Evolutionary conservation across 2,329 filamentous ascomycete genomes (phyloP).

Genomic region (Penicillium sp.): DNA sequence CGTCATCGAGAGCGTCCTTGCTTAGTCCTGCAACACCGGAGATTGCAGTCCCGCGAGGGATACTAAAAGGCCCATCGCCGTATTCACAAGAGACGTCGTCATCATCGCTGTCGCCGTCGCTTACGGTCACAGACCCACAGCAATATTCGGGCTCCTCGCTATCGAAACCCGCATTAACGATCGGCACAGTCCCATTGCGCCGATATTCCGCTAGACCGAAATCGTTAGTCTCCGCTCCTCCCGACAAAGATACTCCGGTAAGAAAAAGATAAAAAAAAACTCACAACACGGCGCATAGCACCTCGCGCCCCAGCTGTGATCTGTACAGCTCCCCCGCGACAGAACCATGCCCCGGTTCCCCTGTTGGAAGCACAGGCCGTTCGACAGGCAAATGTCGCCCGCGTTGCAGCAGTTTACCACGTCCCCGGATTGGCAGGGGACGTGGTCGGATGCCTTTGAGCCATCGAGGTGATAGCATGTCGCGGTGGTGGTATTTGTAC

Average conservation of each 20-base stretch:
- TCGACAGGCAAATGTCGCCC: conserved; percentile 27
- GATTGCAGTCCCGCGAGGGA: conserved; percentile 20
- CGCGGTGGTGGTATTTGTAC: not conserved
- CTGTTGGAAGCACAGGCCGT: conserved; percentile 27
- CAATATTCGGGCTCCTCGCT: conserved; percentile 19
- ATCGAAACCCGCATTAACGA: conserved; percentile 17
- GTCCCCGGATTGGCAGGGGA: conserved; percentile 3
- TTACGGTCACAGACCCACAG: conserved; percentile 19
- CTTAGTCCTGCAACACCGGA: conserved; percentile 21
- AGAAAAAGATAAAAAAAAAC: not conserved
- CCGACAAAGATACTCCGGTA: not conserved
- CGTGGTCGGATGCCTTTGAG: not conserved
- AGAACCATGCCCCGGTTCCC: conserved; percentile 15
- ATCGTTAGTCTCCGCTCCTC: not conserved
- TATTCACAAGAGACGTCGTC: conserved; percentile 9
- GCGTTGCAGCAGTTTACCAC: conserved; percentile 23
- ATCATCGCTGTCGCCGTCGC: conserved; percentile 10
- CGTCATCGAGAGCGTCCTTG: not conserved
- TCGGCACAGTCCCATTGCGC: conserved; percentile 9
- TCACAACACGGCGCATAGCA: conserved; percentile 25
- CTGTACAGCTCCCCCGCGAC: conserved; percentile 25
- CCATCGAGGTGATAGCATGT: conserved; percentile 15
- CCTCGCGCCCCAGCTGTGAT: conserved; percentile 19
- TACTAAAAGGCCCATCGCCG: conserved; percentile 15
- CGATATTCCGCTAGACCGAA: conserved; percentile 8